These are phyloP conservation scores for Xylaria sp. DNA, from an alignment of 2,329 filamentous ascomycete genomes.

Conservation along the genomic window DNA sequence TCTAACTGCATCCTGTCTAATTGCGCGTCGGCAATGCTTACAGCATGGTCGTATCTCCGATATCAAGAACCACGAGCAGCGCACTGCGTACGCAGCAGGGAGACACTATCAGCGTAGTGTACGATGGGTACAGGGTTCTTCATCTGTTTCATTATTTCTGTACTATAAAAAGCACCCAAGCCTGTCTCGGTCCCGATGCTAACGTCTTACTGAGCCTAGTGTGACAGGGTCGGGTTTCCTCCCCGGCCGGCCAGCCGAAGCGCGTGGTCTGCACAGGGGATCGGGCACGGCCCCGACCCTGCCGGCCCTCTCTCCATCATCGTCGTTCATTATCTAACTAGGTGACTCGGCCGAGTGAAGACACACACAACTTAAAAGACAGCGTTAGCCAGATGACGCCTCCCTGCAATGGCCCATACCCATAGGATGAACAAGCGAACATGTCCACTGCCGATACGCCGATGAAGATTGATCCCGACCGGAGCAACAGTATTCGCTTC, in stretches of 20 bases:
- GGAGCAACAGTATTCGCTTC: slow-evolving; percentile 33
- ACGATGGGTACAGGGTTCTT: slow-evolving; percentile 3
- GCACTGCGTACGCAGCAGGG: too few species aligned
- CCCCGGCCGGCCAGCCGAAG: slow-evolving; percentile 21
- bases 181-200: slow-evolving; percentile 8
- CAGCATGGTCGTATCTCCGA: too few species aligned
- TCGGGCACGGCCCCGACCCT: slow-evolving; percentile 22
- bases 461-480: slow-evolving; percentile 14
- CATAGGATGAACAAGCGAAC: not conserved
- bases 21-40: too few species aligned
- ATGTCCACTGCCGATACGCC: slow-evolving; percentile 18
- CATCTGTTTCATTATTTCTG: not conserved
- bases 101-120: too few species aligned
- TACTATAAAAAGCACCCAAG: slow-evolving; percentile 8
- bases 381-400: too few species aligned
- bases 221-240: slow-evolving; percentile 12
- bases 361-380: too few species aligned
- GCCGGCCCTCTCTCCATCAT: slow-evolving; percentile 21
- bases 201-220: slow-evolving; percentile 8
- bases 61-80: slow-evolving; percentile 7
- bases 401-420: too few species aligned
- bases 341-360: not conserved
- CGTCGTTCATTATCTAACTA: slow-evolving; percentile 2
- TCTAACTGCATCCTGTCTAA: slow-evolving; percentile 5
- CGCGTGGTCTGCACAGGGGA: not conserved